Conservation (phyloP, 1,284 basidiomycete genomes). For the Meira miltonrushii region DNA sequence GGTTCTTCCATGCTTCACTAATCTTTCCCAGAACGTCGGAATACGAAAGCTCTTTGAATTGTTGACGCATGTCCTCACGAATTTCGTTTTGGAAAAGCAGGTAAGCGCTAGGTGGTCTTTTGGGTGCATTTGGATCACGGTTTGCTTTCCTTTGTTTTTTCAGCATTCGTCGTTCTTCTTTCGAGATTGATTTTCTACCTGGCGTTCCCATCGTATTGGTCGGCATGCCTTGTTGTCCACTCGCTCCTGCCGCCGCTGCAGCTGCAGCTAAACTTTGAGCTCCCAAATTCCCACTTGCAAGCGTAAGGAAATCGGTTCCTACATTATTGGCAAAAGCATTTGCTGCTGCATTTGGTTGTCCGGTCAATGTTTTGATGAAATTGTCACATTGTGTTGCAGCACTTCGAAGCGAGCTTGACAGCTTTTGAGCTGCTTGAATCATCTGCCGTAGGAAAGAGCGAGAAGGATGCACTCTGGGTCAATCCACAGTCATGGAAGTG, state of each 20-base stretch:
- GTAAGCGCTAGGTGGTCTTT: conserved; percentile 44
- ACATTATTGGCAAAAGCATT: conserved; percentile 8
- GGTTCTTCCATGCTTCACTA: conserved; percentile 38
- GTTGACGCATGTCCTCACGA: conserved; percentile 36
- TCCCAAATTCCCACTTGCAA: conserved; percentile 29
- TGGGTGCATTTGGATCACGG: conserved; percentile 42
- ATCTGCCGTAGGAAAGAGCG: conserved; percentile 18
- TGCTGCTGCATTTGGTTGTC: conserved; percentile 34
- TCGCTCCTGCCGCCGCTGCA: conserved; percentile 20
- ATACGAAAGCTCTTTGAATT: conserved; percentile 37
- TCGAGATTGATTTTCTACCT: conserved; percentile 18
- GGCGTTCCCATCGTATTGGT: conserved; percentile 19
- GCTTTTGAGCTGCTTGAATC: conserved; percentile 31
- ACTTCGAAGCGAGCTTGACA: conserved; percentile 31
- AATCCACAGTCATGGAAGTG: too few species aligned
- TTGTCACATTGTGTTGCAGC: conserved; percentile 35
- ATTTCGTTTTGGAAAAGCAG: conserved; percentile 48
- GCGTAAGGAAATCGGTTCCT: conserved; percentile 18
- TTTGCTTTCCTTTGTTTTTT: conserved; percentile 36
- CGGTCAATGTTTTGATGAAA: conserved; percentile 33
- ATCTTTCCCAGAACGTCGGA: conserved; percentile 39
- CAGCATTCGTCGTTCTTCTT: conserved; percentile 25
- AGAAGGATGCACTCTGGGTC: neutral
- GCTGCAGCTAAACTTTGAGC: conserved; percentile 3
- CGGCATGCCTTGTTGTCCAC: conserved; percentile 18